phyloP scores from a whole-genome alignment of 1,284 basidiomycete species.

The Clitocybe nebularis region DNA sequence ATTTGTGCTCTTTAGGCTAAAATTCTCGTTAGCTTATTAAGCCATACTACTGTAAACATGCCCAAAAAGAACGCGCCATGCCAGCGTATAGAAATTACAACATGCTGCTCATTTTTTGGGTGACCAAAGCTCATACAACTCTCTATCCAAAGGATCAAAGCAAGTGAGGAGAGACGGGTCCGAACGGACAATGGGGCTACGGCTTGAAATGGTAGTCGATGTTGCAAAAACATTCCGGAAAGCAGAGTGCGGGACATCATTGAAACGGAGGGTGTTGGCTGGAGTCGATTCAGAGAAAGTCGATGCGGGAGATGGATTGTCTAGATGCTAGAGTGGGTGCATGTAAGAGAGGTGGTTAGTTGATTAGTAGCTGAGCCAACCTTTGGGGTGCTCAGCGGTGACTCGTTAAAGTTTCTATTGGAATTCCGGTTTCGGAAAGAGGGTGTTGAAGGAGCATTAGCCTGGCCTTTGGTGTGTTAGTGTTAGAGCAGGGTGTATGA shows the following conservation, averaged over 20 bases:
- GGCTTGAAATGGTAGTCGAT: slow-evolving; percentile 25
- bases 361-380: too few species aligned
- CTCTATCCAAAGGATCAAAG: slow-evolving; percentile 68
- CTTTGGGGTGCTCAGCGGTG: too few species aligned
- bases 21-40: too few species aligned
- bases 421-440: slow-evolving; percentile 12
- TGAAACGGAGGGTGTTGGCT: slow-evolving; percentile 19
- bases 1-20: too few species aligned
- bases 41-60: neutral
- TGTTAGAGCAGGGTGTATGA: slow-evolving; percentile 10
- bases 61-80: too few species aligned
- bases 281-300: slow-evolving; percentile 30
- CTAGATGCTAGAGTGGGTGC: neutral
- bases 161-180: slow-evolving; percentile 65
- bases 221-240: slow-evolving; percentile 25
- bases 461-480: slow-evolving; percentile 2
- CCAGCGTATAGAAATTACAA: too few species aligned
- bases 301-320: slow-evolving; percentile 25
- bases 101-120: slow-evolving; percentile 35
- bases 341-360: too few species aligned
- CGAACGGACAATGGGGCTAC: slow-evolving; percentile 48
- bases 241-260: slow-evolving; percentile 24
- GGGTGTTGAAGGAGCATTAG: slow-evolving; percentile 14
- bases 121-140: slow-evolving; percentile 72
- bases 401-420: slow-evolving; percentile 5